These are phyloP conservation scores for Mycena pura DNA, from an alignment of 768 basidiomycete genomes.

Conservation along the genomic window DNA sequence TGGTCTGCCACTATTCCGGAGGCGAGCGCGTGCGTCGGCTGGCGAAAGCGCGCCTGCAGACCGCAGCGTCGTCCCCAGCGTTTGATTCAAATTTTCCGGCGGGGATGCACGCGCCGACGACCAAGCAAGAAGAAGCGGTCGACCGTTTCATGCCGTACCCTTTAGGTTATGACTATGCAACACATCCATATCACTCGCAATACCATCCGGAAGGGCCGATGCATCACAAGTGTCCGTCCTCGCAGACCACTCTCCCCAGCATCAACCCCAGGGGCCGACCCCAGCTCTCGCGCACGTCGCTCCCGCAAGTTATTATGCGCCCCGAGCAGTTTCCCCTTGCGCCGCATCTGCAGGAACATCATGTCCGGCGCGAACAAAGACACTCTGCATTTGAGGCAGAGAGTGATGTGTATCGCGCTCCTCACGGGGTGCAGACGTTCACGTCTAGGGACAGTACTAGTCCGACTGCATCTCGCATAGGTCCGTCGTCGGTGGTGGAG, in stretches of 20 bases:
- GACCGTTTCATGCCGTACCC: background rate
- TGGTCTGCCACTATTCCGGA: slow-evolving; percentile 56
- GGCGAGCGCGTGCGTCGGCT: slow-evolving; percentile 40
- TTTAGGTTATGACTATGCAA: background rate
- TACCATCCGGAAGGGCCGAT: background rate
- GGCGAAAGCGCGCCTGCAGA: slow-evolving; percentile 37
- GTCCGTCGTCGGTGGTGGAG: background rate
- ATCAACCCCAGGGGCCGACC: background rate
- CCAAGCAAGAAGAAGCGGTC: slow-evolving; percentile 15
- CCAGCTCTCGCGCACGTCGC: background rate
- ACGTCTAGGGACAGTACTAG: slow-evolving; percentile 23
- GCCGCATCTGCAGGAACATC: slow-evolving; percentile 23
- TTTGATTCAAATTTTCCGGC: slow-evolving; percentile 28
- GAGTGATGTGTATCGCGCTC: slow-evolving; percentile 11
- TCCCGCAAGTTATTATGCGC: slow-evolving; percentile 14
- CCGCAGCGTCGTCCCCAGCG: slow-evolving; percentile 36
- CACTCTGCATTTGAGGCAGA: slow-evolving; percentile 31
- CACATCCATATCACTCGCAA: background rate
- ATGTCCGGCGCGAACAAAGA: slow-evolving; percentile 35
- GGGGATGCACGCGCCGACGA: slow-evolving; percentile 11
- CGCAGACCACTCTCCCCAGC: slow-evolving; percentile 1
- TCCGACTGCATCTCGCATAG: background rate
- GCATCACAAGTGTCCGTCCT: background rate
- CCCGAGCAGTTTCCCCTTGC: slow-evolving; percentile 5
- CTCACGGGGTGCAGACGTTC: background rate